phyloP scores from a whole-genome alignment of 2,329 filamentous ascomycete species.

The Fusarium sambucinum region DNA sequence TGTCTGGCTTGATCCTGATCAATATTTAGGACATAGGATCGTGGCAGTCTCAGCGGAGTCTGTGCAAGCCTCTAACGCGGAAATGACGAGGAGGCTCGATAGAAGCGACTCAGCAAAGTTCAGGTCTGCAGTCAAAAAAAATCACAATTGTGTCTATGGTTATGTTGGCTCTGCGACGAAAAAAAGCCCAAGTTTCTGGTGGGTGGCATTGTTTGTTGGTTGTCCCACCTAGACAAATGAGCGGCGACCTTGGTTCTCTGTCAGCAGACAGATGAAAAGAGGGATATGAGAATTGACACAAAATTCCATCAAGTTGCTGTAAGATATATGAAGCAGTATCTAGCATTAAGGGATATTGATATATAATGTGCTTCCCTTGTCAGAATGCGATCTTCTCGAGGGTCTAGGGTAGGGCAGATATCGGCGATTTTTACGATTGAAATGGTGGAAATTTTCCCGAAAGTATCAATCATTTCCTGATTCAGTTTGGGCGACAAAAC shows the following conservation, averaged over 20 bases:
- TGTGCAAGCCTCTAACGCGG: conserved; percentile 31
- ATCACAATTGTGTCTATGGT: neutral
- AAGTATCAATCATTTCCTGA: conserved; percentile 20
- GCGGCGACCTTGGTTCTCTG: conserved; percentile 12
- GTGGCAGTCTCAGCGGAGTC: conserved; percentile 28
- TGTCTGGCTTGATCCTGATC: neutral
- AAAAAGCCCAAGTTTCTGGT: neutral
- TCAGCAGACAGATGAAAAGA: neutral
- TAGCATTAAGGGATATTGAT: neutral
- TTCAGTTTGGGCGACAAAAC: conserved; percentile 29
- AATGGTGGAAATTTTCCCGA: conserved; percentile 12
- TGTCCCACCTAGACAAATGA: neutral
- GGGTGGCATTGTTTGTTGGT: neutral
- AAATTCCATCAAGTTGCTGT: neutral
- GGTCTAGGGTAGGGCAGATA: conserved; percentile 9
- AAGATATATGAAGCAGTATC: neutral
- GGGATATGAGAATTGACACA: neutral
- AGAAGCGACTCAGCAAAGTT: conserved; percentile 12
- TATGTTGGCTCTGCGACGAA: neutral
- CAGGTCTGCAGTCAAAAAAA: neutral
- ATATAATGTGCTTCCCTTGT: neutral
- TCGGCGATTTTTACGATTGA: neutral
- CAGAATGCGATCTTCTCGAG: neutral
- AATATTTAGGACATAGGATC: conserved; percentile 14
- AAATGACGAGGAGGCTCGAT: conserved; percentile 20